A percentile compares a stretch with the other conserved stretches of the same genome.
These are phyloP conservation scores for Kwoniella europaea DNA, from an alignment of 768 basidiomycete species.

Conservation along the genomic window DNA sequence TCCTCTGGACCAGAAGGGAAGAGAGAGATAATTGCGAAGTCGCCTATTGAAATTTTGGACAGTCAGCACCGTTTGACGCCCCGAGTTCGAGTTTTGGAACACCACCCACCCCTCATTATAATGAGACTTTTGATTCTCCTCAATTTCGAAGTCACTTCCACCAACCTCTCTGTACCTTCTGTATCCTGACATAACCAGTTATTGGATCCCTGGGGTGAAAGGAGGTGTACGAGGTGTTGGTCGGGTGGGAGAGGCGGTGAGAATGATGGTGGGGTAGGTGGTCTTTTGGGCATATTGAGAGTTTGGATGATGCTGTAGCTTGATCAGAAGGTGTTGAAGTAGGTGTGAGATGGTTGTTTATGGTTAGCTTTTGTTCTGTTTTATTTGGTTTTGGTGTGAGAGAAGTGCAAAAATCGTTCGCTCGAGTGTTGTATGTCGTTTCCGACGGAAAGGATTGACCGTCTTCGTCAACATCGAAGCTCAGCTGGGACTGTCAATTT, in stretches of 20 bases:
- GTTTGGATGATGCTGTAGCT: neutral
- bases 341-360: neutral
- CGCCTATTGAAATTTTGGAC: slow-evolving; percentile 20
- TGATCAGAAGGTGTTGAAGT: neutral
- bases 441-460: neutral
- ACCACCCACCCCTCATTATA: slow-evolving; percentile 31
- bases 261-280: slow-evolving; percentile 22
- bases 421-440: neutral
- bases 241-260: slow-evolving; percentile 34
- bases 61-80: too few relatives aligned
- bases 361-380: neutral
- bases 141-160: slow-evolving; percentile 36
- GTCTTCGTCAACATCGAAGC: too few relatives aligned
- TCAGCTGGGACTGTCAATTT: too few relatives aligned
- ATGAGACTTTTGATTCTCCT: slow-evolving; percentile 30
- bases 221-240: slow-evolving; percentile 34
- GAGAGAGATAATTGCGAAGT: slow-evolving; percentile 38
- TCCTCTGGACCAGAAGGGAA: slow-evolving; percentile 34
- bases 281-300: slow-evolving; percentile 11
- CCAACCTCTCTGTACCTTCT: slow-evolving; percentile 33
- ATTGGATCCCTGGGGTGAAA: slow-evolving; percentile 40
- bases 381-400: neutral
- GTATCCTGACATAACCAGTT: slow-evolving; percentile 36
- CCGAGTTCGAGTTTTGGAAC: too few relatives aligned
- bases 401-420: neutral